A percentile compares a stretch with the other conserved stretches of the same genome.
Conservation (phyloP, 257 asterid genomes). For the Solanum bulbocastanum region DNA sequence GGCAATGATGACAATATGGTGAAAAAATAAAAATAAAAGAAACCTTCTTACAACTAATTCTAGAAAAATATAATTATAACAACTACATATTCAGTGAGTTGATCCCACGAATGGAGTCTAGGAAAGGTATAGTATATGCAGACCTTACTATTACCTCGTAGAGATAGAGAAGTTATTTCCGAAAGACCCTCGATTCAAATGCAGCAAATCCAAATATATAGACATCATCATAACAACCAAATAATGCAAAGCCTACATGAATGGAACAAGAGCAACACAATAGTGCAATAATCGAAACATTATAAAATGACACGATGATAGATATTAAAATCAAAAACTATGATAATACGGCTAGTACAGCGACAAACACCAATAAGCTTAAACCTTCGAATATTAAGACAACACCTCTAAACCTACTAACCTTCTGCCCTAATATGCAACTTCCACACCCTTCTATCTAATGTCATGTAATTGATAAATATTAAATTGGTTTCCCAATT, state of each 20-base stretch:
- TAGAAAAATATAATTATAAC: background rate
- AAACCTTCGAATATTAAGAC: too few relatives aligned
- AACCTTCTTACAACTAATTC: background rate
- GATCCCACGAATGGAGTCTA: too few relatives aligned
- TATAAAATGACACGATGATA: rapidly evolving
- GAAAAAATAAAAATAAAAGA: background rate
- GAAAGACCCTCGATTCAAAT: too few relatives aligned
- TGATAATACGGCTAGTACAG: rapidly evolving
- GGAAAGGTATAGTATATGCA: rapidly evolving
- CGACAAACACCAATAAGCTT: background rate
- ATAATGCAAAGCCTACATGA: too few relatives aligned
- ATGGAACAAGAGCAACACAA: too few relatives aligned
- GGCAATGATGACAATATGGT: background rate
- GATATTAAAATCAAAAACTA: too few relatives aligned
- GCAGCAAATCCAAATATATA: too few relatives aligned
- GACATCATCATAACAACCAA: too few relatives aligned
- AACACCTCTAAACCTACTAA: rapidly evolving
- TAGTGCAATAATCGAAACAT: too few relatives aligned
- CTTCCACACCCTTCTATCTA: too few relatives aligned
- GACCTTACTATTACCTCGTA: too few relatives aligned
- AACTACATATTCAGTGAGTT: too few relatives aligned
- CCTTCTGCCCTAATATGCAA: rapidly evolving
- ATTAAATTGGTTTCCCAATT: background rate
- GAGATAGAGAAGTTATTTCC: rapidly evolving
- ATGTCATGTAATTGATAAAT: background rate